A percentile compares a stretch with the other conserved stretches of the same genome.
phyloP scores from a whole-genome alignment of 1,284 basidiomycete species.

The Phaffia rhodozyma region DNA sequence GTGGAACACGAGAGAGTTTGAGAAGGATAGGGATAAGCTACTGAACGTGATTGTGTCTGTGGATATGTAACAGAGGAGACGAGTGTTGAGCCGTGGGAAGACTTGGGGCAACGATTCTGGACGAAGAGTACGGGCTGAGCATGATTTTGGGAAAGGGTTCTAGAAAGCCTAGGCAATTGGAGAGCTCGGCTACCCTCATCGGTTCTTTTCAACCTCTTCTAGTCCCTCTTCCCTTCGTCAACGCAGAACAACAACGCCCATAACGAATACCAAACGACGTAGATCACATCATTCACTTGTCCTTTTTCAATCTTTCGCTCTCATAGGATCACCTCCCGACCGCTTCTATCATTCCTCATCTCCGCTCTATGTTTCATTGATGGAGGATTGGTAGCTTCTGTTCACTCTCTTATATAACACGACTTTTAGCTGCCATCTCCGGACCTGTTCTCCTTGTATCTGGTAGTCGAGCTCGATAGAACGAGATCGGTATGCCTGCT shows the following conservation, averaged over 20 bases:
- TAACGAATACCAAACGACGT: slow-evolving; percentile 3
- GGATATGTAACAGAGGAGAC: neutral
- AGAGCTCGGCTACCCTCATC: neutral
- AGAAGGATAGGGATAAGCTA: neutral
- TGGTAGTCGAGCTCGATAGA: neutral
- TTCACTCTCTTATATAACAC: neutral
- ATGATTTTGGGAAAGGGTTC: neutral
- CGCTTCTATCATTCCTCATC: neutral
- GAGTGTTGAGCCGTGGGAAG: neutral
- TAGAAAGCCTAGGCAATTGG: neutral
- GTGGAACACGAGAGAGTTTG: neutral
- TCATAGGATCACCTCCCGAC: neutral
- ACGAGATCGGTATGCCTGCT: neutral
- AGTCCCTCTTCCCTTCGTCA: neutral
- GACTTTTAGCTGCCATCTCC: neutral
- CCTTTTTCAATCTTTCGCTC: neutral
- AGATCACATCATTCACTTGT: slow-evolving; percentile 7
- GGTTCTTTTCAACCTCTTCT: neutral
- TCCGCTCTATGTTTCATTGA: no score
- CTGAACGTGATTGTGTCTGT: neutral
- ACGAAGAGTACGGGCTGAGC: neutral
- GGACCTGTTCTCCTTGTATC: neutral
- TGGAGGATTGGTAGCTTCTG: neutral
- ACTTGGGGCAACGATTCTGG: neutral
- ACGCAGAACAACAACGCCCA: no score